Evolutionary conservation across 768 basidiomycete species (phyloP), one percentile per base, ranked within the genome.

Genomic region (Phlegmacium glaucopus): DNA sequence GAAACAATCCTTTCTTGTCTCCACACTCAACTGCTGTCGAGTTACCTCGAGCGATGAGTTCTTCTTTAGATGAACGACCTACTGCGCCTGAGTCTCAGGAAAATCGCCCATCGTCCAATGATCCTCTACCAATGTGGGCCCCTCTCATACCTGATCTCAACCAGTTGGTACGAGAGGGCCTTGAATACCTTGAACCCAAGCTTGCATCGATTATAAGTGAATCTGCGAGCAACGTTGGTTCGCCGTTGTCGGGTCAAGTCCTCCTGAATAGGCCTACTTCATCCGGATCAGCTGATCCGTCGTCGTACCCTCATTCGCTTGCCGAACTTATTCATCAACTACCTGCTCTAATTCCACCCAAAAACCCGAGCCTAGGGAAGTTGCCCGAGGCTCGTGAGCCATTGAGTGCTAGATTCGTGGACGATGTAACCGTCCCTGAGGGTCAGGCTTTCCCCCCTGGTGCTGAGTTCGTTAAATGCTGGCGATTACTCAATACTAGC

Each of bases 381-480:
- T 26, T 6, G 18, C 30, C 39, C 10, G 42, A 52, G 29, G 17
- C 53, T 43, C 51, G 42, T 11, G 16, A 10, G 32, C 6, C 32
- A 3, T 47, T 86, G 49, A 72, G 72, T 30, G 85, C 87, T 4
- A 68, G 67, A 5, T 84, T 84, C 50, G 50, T 90, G 6, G 72
- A 72, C 29, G 85, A 91, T 59, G 72, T 82, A 34, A 90, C 87
- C 28, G 83, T 89, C 42, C 71, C 78, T 4, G 83, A 87, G 54
- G 90, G 89, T 1, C 87, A 90, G 55, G 65, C 72, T 17, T 86
- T 92, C 60, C 87, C 88, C 26, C 82, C 88, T 6, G 90, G 90
- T 28, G 88, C 87, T 0, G 87, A 88, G 61, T 94, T 93, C 57
- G 78, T 90, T 46, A 93, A 92, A 66, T 81, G 80, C 16, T 94